Percentiles rank a stretch among this genome's conserved stretches.
Conservation (phyloP, 495 filamentous ascomycete species). For the Podospora pseudocomata region DNA sequence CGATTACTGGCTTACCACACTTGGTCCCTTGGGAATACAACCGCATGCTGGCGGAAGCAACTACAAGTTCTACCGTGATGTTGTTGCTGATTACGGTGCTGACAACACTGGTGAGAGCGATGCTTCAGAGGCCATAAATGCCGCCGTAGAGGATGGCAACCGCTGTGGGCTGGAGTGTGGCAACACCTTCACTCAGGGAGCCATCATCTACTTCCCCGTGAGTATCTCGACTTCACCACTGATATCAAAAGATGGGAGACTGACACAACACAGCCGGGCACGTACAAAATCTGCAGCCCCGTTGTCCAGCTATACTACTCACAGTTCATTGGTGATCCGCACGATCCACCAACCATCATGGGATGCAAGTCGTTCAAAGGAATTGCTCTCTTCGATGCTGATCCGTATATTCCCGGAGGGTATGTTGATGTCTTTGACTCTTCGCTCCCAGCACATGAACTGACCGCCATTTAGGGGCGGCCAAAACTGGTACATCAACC, state of each 20-base stretch:
- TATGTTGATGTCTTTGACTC: no score
- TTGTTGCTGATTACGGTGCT: constrained; percentile 58
- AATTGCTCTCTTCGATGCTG: constrained; percentile 77
- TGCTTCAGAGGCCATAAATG: constrained; percentile 77
- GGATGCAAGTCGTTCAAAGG: constrained; percentile 64
- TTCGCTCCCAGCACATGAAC: no score
- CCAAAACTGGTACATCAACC: constrained; percentile 30
- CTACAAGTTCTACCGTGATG: constrained; percentile 66
- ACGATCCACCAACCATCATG: constrained; percentile 63
- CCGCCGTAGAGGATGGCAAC: constrained; percentile 66
- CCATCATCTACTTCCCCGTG: constrained; percentile 68
- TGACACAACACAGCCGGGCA: constrained; percentile 45
- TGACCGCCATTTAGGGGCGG: not conserved
- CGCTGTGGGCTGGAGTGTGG: constrained; percentile 75
- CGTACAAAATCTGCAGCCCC: constrained; percentile 61
- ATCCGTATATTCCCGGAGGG: constrained; percentile 57
- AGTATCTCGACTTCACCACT: no score
- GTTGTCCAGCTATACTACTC: constrained; percentile 69
- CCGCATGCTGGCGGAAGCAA: not conserved
- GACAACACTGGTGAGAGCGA: constrained; percentile 69
- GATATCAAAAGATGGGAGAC: no score
- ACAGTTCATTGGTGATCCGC: constrained; percentile 67
- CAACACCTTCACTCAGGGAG: constrained; percentile 65
- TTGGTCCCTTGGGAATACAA: not conserved
- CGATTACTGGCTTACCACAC: no score